Evolutionary conservation across 2,329 filamentous ascomycete species (phyloP).

Genomic region (Fusarium nygamai): DNA sequence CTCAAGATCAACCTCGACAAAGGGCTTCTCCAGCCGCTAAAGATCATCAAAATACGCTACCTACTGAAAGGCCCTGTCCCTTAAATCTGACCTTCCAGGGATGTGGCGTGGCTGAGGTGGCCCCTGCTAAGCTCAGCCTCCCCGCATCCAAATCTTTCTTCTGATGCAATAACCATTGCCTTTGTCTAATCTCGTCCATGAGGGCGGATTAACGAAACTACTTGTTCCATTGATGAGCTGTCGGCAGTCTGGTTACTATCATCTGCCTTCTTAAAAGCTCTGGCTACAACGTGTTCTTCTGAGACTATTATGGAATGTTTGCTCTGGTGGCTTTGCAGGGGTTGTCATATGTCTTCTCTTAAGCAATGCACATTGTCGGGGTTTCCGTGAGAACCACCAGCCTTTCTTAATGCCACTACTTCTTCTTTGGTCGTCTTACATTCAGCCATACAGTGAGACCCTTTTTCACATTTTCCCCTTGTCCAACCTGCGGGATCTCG

Average conservation of each 20-base stretch:
- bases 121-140: constrained; percentile 26
- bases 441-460: not conserved
- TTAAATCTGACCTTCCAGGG: constrained; percentile 18
- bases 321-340: not conserved
- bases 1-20: not conserved
- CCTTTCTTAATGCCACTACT: not conserved
- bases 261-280: not conserved
- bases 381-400: not conserved
- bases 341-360: not conserved
- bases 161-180: not conserved
- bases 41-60: constrained; percentile 9
- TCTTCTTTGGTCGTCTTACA: not conserved
- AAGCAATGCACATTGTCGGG: not conserved
- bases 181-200: not conserved
- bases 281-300: not conserved
- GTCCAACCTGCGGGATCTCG: not conserved
- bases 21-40: constrained; percentile 3
- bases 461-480: not conserved
- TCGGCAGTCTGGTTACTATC: not conserved
- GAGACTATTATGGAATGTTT: not conserved
- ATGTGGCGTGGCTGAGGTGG: constrained; percentile 28
- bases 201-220: not conserved
- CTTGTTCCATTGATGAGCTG: not conserved
- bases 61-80: constrained; percentile 1
- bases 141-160: constrained; percentile 7